Percentiles rank a stretch among this genome's conserved stretches.
phyloP scores from a whole-genome alignment of 2,329 filamentous ascomycete genomes.

The Hymenoscyphus albidus region DNA sequence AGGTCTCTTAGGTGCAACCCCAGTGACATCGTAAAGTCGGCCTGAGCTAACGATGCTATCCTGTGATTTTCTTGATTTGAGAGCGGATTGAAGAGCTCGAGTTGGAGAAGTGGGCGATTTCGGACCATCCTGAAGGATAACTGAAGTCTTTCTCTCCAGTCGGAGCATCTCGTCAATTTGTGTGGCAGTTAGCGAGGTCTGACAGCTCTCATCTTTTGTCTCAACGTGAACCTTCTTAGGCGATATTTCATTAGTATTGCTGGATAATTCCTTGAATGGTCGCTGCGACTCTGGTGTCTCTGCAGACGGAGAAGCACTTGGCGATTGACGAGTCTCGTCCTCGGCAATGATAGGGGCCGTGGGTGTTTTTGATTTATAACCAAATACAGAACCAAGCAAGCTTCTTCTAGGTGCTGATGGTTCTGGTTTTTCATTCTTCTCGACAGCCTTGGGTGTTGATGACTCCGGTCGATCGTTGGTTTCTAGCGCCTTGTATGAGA shows the following conservation, averaged over 20 bases:
- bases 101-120: conserved; percentile 26
- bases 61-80: conserved; percentile 45
- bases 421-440: conserved; percentile 9
- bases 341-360: conserved; percentile 54
- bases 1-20: conserved; percentile 49
- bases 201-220: conserved; percentile 68
- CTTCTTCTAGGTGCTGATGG: conserved; percentile 40
- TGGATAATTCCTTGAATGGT: conserved; percentile 60
- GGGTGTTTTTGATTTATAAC: conserved; percentile 42
- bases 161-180: conserved; percentile 74
- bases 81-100: conserved; percentile 35
- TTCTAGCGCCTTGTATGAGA: conserved; percentile 7
- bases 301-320: conserved; percentile 46
- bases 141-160: conserved; percentile 41
- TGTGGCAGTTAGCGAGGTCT: conserved; percentile 78
- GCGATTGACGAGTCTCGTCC: conserved; percentile 58
- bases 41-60: conserved; percentile 47
- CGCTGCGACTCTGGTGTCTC: conserved; percentile 52
- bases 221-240: conserved; percentile 40
- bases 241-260: conserved; percentile 47
- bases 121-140: conserved; percentile 25
- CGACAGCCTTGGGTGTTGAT: neutral
- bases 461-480: neutral
- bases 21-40: conserved; percentile 37
- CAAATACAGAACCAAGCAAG: conserved; percentile 42